Evolutionary conservation across 139 green algal genomes (phyloP).

Genomic region (Closterium sp.): DNA sequence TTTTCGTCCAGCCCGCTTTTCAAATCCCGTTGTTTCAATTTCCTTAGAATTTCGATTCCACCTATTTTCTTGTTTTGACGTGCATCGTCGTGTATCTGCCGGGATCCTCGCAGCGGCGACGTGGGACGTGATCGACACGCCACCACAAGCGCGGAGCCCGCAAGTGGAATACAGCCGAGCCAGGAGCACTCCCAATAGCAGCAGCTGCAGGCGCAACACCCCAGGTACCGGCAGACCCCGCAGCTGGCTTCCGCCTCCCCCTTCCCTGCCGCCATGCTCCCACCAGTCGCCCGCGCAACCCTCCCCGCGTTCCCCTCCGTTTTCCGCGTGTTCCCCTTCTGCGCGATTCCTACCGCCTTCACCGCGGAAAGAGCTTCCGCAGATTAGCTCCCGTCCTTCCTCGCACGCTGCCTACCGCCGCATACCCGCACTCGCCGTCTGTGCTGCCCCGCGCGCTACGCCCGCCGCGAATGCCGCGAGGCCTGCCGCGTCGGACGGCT

Average conservation of each 20-base stretch:
- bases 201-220: background rate
- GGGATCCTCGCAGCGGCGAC: no score
- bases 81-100: no score
- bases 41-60: no score
- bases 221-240: background rate
- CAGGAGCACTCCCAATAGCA: background rate
- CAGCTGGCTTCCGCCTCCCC: background rate
- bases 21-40: no score
- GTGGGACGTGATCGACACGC: no score
- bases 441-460: background rate
- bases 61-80: no score
- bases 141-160: background rate
- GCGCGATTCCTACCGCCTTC: background rate
- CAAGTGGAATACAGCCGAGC: background rate
- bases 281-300: background rate
- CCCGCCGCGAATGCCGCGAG: background rate
- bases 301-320: background rate
- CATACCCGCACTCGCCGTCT: background rate
- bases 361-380: background rate
- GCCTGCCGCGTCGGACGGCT: background rate
- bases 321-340: background rate
- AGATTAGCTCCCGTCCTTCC: background rate
- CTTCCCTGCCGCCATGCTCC: background rate
- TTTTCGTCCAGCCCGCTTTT: no score
- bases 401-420: background rate